Percentiles rank a stretch among this genome's conserved stretches.
Conservation (phyloP, 2,329 filamentous ascomycete species). For the Teratosphaeria viscida region DNA sequence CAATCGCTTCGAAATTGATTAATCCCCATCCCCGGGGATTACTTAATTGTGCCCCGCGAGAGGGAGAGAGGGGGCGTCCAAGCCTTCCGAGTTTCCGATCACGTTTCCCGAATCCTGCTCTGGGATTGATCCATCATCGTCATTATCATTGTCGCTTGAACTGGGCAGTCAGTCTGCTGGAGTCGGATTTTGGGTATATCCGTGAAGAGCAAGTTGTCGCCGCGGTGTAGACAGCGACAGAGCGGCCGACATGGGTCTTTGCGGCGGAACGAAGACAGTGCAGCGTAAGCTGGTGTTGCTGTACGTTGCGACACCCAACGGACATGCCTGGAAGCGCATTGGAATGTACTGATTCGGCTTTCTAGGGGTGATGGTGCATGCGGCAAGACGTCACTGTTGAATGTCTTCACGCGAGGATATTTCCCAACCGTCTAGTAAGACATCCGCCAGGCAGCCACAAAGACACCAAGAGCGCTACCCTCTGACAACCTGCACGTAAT, state of each 20-base stretch:
- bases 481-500: constrained; percentile 7
- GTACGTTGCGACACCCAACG: constrained; percentile 40
- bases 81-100: background rate
- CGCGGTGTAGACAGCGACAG: background rate
- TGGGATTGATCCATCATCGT: background rate
- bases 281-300: constrained; percentile 94
- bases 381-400: constrained; percentile 92
- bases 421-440: constrained; percentile 90
- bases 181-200: background rate
- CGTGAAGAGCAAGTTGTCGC: background rate
- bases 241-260: constrained; percentile 32
- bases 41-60: background rate
- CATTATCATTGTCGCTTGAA: background rate
- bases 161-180: background rate
- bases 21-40: background rate
- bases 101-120: background rate
- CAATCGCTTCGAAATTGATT: background rate
- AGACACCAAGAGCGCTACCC: background rate
- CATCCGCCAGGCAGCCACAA: background rate
- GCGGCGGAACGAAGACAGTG: constrained; percentile 57
- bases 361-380: constrained; percentile 85
- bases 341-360: constrained; percentile 11
- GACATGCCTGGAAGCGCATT: background rate
- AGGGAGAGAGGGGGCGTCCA: background rate
- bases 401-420: constrained; percentile 97